These are phyloP conservation scores for Candida koratica DNA, from an alignment of 805 yeast genomes.

Conservation along the genomic window DNA sequence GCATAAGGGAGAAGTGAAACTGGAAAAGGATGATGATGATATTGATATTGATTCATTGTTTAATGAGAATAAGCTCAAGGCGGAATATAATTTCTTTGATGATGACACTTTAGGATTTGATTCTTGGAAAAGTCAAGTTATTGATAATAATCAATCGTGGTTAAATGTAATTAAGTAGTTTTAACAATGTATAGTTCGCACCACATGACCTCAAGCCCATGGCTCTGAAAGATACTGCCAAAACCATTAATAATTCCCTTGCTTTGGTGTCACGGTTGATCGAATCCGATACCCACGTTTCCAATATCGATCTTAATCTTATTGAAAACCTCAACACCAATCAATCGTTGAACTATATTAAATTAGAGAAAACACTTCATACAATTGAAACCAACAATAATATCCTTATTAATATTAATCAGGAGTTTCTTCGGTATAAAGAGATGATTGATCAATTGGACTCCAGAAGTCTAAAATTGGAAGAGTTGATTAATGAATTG, in stretches of 20 bases:
- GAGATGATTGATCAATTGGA: conserved; percentile 29
- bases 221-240: conserved; percentile 24
- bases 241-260: conserved; percentile 27
- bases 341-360: conserved; percentile 50
- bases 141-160: not conserved
- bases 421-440: conserved; percentile 23
- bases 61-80: conserved; percentile 32
- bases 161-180: too few relatives aligned
- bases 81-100: conserved; percentile 20
- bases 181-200: not conserved
- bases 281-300: conserved; percentile 40
- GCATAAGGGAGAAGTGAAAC: conserved; percentile 15
- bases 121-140: conserved; percentile 12
- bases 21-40: conserved; percentile 21
- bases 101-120: conserved; percentile 12
- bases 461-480: conserved; percentile 37
- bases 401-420: conserved; percentile 23
- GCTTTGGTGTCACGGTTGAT: conserved; percentile 27
- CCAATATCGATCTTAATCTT: conserved; percentile 44
- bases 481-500: conserved; percentile 49
- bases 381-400: conserved; percentile 42
- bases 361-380: conserved; percentile 37
- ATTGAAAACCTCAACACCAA: conserved; percentile 56
- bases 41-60: conserved; percentile 36
- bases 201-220: not conserved